Evolutionary conservation across 805 yeast genomes (phyloP), one percentile per base, ranked within the genome.

Genomic region (Maudiozyma saulgeensis): DNA sequence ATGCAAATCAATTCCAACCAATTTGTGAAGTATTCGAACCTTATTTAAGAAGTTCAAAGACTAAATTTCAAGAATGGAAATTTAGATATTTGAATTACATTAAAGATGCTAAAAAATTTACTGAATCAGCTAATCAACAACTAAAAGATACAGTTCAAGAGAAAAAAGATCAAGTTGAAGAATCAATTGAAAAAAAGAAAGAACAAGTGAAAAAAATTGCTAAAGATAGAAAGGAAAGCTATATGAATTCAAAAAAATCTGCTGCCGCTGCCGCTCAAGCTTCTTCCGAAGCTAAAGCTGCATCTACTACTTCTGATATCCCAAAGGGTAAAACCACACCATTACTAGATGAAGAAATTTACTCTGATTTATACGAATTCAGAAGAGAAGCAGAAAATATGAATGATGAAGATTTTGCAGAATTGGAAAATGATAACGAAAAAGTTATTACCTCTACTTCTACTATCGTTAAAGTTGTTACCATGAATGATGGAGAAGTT

Each of bases 391-490:
- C 37, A 4, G 44, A 42, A 31, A 26, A 41, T n/a, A 41, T 41
- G 43, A 26, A n/a, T 6, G 43, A 41, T n/a, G 35, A 28, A 9
- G 44, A 42, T 34, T n/a, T 11, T 39, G 31, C 52, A 26, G 41
- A 35, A 7, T 50, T 44, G 9, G 53, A 51, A 2, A 49, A 50
- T 9, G 57, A 53, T 6, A 50, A 46, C 6, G 56, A 49, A 16
- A 49, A 45, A 13, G 45, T 16, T 6, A 34, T 31, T 3, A 40
- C 40, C 7, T 43, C 41, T 15, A 50, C 43, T n/a, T 51, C 55
- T 2, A 52, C 55, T 12, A 38, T 52, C 8, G 39, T 32, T 15
- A 42, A 49, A 26, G 46, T 50, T 2, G 48, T 48, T 1, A 50
- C 52, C 16, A 18, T 49, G 5, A 34, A 18, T 21, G 31, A 35